phyloP scores from a whole-genome alignment of 1,284 basidiomycete genomes.

The Pseudozyma pruni region DNA sequence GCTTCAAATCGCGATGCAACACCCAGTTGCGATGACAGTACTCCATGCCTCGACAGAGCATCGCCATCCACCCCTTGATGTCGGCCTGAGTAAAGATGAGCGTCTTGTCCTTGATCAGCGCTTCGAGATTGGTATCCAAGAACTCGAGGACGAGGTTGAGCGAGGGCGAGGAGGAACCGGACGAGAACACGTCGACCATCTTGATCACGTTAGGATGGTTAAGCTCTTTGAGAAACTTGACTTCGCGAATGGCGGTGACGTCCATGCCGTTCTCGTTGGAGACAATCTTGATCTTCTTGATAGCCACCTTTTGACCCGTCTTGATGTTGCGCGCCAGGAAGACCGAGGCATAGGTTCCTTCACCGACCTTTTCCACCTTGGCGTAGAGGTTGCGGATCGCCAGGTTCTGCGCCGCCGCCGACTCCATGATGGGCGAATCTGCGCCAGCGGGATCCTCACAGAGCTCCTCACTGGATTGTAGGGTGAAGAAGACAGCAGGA shows the following conservation, averaged over 20 bases:
- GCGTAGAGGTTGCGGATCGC: conserved; percentile 52
- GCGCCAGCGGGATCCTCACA: neutral
- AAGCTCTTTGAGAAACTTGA: conserved; percentile 94
- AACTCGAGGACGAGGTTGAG: conserved; percentile 98
- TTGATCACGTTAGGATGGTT: conserved; percentile 95
- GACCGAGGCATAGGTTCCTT: conserved; percentile 97
- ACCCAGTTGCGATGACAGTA: conserved; percentile 96
- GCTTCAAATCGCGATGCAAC: conserved; percentile 95
- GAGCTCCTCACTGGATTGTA: neutral
- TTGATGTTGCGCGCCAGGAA: conserved; percentile 73
- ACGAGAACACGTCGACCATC: conserved; percentile 96
- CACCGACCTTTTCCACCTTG: conserved; percentile 72
- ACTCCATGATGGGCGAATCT: conserved; percentile 55
- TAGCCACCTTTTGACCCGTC: conserved; percentile 83
- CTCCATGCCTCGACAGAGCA: conserved; percentile 94
- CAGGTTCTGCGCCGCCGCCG: conserved; percentile 51
- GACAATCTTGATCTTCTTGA: conserved; percentile 83
- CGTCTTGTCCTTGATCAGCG: conserved; percentile 90
- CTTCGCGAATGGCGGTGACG: conserved; percentile 97
- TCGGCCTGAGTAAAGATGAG: conserved; percentile 93
- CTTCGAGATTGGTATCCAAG: conserved; percentile 95
- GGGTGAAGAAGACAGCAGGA: neutral
- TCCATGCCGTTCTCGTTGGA: conserved; percentile 87
- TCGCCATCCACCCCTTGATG: conserved; percentile 99
- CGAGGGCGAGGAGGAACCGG: conserved; percentile 78